A percentile compares a stretch with the other conserved stretches of the same genome.
These are phyloP conservation scores for Pseudoturritis turrita DNA, from an alignment of 345 rosid genomes.

Conservation along the genomic window DNA sequence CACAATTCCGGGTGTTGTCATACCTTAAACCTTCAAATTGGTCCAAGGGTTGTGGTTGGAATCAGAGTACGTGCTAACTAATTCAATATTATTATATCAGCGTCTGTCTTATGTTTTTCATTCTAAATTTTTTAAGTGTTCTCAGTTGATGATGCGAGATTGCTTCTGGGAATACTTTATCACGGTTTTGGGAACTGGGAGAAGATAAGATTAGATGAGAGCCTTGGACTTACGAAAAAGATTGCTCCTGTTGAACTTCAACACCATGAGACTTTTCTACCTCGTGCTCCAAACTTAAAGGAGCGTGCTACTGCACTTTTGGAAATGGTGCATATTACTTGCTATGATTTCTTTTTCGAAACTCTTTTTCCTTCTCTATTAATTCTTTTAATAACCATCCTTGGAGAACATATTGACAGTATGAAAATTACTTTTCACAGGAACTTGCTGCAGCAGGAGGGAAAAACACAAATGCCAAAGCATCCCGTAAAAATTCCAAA, in stretches of 20 bases:
- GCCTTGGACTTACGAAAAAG: slow-evolving; percentile 90
- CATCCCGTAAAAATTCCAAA: slow-evolving; percentile 63
- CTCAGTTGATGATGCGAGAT: slow-evolving; percentile 95
- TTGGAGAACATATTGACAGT: not conserved
- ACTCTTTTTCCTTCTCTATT: not conserved
- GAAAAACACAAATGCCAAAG: slow-evolving; percentile 59
- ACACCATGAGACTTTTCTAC: slow-evolving; percentile 97
- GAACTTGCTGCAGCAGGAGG: slow-evolving; percentile 83
- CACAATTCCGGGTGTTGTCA: slow-evolving; percentile 77
- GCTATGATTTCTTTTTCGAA: not conserved
- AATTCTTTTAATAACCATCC: not conserved
- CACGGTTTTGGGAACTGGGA: slow-evolving; percentile 99
- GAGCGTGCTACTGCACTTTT: slow-evolving; percentile 98
- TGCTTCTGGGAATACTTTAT: slow-evolving; percentile 86
- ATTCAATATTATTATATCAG: not conserved
- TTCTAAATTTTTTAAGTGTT: slow-evolving; percentile 1
- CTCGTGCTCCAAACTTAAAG: slow-evolving; percentile 95
- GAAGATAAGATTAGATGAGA: slow-evolving; percentile 86
- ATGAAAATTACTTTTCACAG: slow-evolving; percentile 32
- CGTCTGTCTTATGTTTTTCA: not conserved
- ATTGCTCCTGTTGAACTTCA: slow-evolving; percentile 98
- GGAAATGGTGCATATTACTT: slow-evolving; percentile 65
- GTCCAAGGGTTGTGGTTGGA: slow-evolving; percentile 99
- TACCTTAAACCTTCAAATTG: slow-evolving; percentile 97
- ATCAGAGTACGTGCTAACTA: slow-evolving; percentile 59